phyloP scores from a whole-genome alignment of 192 early-diverging fungal species.

The Rhizophagus sp. region DNA sequence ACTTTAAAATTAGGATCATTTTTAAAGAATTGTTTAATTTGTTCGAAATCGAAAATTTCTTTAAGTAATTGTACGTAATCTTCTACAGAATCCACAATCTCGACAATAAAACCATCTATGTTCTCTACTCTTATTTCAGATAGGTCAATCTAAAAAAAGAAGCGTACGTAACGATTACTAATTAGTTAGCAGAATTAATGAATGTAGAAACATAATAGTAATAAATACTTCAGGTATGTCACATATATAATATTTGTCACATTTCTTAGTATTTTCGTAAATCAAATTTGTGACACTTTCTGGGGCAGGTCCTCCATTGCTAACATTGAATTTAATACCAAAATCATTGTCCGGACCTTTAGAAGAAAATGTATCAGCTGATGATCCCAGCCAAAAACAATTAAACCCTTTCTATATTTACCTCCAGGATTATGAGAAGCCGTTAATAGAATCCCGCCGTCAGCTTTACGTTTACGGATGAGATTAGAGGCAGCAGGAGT shows the following conservation, averaged over 20 bases:
- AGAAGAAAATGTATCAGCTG: neutral
- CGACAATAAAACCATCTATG: slow-evolving; percentile 69
- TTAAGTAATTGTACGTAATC: slow-evolving; percentile 89
- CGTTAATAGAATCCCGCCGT: slow-evolving; percentile 95
- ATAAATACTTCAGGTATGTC: slow-evolving; percentile 59
- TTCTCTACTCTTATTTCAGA: slow-evolving; percentile 61
- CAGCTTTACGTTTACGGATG: slow-evolving; percentile 85
- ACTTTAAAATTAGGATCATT: slow-evolving; percentile 75
- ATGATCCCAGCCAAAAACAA: neutral
- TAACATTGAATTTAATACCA: slow-evolving; percentile 98
- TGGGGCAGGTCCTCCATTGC: slow-evolving; percentile 96
- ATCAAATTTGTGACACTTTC: slow-evolving; percentile 94
- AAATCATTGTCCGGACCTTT: slow-evolving; percentile 91
- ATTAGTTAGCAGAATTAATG: slow-evolving; percentile 1
- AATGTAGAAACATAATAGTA: neutral
- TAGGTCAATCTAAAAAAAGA: slow-evolving; percentile 64
- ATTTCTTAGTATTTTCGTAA: slow-evolving; percentile 76
- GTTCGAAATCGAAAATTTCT: slow-evolving; percentile 90
- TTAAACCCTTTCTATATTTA: slow-evolving; percentile 25
- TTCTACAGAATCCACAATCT: slow-evolving; percentile 84
- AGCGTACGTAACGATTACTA: neutral
- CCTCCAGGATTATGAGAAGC: slow-evolving; percentile 98
- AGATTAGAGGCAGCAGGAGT: slow-evolving; percentile 95
- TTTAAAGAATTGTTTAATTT: slow-evolving; percentile 77
- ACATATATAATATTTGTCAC: slow-evolving; percentile 65